Evolutionary conservation across 768 basidiomycete genomes (phyloP).

Genomic region (Amanita fuliginea): DNA sequence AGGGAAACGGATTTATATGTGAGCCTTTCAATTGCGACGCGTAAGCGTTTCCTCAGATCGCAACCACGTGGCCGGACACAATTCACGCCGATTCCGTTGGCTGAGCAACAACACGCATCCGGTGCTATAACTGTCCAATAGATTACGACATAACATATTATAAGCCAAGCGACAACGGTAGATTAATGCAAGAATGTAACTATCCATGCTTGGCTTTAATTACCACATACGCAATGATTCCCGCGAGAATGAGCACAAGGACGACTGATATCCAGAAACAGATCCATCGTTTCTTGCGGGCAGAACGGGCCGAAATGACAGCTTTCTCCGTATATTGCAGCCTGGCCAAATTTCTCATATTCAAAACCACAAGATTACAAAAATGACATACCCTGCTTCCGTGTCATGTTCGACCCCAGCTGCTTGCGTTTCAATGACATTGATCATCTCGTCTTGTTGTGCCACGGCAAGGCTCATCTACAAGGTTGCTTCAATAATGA

Average conservation of each 20-base stretch:
- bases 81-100: not conserved
- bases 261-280: constrained; percentile 74
- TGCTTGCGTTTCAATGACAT: constrained; percentile 72
- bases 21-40: constrained; percentile 5
- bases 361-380: not conserved
- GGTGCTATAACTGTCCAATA: not conserved
- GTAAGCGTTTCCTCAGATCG: constrained; percentile 7
- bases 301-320: constrained; percentile 74
- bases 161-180: not conserved
- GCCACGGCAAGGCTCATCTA: constrained; percentile 94
- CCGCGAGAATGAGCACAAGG: constrained; percentile 54
- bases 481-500: not conserved
- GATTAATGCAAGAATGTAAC: not conserved
- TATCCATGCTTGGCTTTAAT: constrained; percentile 11
- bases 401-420: constrained; percentile 69
- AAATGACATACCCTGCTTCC: constrained; percentile 60
- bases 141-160: not conserved
- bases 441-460: constrained; percentile 86
- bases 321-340: constrained; percentile 79
- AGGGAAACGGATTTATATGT: constrained; percentile 1
- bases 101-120: not conserved
- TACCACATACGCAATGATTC: constrained; percentile 42
- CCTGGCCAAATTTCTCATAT: constrained; percentile 27
- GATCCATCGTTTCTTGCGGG: constrained; percentile 95
- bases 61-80: constrained; percentile 8